Percentiles rank a stretch among this genome's conserved stretches.
Conservation (phyloP, 2,329 filamentous ascomycete genomes). For the Talaromyces sp. region DNA sequence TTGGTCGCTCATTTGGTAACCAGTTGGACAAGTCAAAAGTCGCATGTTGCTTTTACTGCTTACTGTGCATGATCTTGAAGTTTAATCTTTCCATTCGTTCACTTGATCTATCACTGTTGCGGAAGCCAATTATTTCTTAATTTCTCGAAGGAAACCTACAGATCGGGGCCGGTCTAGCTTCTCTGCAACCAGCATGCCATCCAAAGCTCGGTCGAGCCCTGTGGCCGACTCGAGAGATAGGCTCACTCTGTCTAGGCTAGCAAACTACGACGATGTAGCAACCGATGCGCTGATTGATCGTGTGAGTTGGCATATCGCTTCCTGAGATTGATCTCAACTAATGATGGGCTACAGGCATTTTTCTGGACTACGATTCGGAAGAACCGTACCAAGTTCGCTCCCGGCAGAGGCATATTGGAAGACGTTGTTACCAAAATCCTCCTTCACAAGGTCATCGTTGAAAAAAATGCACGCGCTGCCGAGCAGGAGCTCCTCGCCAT, state of each 20-base stretch:
- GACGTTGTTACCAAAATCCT: conserved; percentile 60
- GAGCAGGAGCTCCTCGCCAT: conserved; percentile 70
- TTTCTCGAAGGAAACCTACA: not conserved
- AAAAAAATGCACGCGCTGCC: conserved; percentile 66
- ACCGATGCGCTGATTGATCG: conserved; percentile 95
- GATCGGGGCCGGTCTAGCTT: too few species aligned
- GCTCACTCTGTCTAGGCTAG: conserved; percentile 80
- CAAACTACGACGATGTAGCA: conserved; percentile 90
- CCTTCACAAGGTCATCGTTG: conserved; percentile 65
- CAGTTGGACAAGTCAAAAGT: not conserved
- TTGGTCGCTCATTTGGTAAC: not conserved
- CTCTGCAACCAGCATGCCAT: conserved; percentile 32
- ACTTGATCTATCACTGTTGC: not conserved
- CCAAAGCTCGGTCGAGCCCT: conserved; percentile 30
- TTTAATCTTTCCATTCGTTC: not conserved
- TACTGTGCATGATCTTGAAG: not conserved
- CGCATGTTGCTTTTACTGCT: not conserved
- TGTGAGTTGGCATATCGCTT: conserved; percentile 54
- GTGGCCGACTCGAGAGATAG: conserved; percentile 55
- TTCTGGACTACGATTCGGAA: conserved; percentile 98
- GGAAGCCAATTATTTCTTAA: not conserved
- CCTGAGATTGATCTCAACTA: not conserved
- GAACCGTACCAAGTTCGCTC: conserved; percentile 80
- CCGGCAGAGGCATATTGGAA: conserved; percentile 72
- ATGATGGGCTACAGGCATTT: conserved; percentile 61